These are phyloP conservation scores for Diaporthe sp. DNA, from an alignment of 2,329 filamentous ascomycete species.

Conservation along the genomic window DNA sequence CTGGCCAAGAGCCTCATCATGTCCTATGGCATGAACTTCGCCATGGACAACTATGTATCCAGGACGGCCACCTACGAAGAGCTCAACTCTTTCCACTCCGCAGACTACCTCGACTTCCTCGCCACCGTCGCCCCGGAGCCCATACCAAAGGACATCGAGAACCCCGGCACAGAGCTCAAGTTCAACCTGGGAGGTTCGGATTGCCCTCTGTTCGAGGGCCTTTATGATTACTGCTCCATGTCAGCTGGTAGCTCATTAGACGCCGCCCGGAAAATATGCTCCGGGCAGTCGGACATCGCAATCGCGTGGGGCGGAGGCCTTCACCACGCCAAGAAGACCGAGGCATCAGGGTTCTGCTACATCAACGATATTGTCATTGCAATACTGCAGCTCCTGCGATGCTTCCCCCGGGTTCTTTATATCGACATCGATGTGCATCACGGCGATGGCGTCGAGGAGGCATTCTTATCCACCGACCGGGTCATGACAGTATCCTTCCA, in stretches of 20 bases:
- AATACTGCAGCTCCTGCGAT: conserved; percentile 87
- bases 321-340: conserved; percentile 94
- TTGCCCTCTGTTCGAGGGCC: conserved; percentile 95
- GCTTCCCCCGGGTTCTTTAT: conserved; percentile 89
- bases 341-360: conserved; percentile 97
- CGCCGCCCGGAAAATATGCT: conserved; percentile 89
- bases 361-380: conserved; percentile 98
- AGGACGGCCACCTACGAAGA: conserved; percentile 89
- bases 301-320: conserved; percentile 98
- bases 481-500: conserved; percentile 76
- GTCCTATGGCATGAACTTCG: conserved; percentile 94
- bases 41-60: conserved; percentile 94
- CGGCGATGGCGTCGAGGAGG: conserved; percentile 91
- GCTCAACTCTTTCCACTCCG: conserved; percentile 86
- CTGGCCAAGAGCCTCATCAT: conserved; percentile 95
- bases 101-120: conserved; percentile 92
- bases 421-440: conserved; percentile 96
- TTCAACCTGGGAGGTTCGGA: conserved; percentile 94
- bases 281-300: conserved; percentile 91
- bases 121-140: conserved; percentile 77
- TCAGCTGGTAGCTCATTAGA: conserved; percentile 93
- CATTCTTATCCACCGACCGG: conserved; percentile 89
- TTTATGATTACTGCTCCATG: conserved; percentile 95
- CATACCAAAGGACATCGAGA: conserved; percentile 75
- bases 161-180: conserved; percentile 72